Evolutionary conservation across 2,329 filamentous ascomycete genomes (phyloP), one percentile per base, ranked within the genome.

Genomic region (Microsporum audouinii): DNA sequence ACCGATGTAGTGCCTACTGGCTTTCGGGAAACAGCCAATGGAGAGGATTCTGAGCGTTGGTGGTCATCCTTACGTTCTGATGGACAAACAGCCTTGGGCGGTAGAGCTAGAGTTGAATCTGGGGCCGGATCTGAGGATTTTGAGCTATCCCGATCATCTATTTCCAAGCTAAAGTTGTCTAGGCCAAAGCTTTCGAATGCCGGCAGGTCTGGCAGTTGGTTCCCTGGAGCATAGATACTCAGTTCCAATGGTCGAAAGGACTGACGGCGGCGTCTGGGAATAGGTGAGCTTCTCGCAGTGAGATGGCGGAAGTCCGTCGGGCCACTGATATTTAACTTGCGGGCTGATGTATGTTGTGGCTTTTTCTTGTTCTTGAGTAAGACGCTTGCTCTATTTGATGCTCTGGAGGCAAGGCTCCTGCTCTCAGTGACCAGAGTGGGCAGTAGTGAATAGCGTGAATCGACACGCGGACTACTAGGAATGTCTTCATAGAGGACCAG

Each of bases 201-300:
- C 23, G 77, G 77, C 34, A 80, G 69, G 61, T 76, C 71, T 33
- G 77, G 76, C 12, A 79, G 66, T 61, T 71, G 70, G 65, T 77
- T 76, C 43, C 72, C 72, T n/a, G 74, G 71, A 59, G 71, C 66
- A 65, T 78, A 73, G 59, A 80, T 78, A 65, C 72, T 79, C 55
- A 79, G 69, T 66, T 79, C 73, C n/a, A 79, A 68, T 2, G 77
- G 77, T 38, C 72, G 68, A 64, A 74, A 78, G 12, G 65, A 63
- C 23, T 65, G 64, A 27, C 59, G 61, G 31, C 65, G 62, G 38
- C 60, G 60, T 31, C 45, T 57, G 43, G 39, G 33, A 36, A 14
- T 55, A 43, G 39, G 33, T 5, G 17, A 62, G 64, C 27, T 58
- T 27, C 41, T 14, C 2, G 38, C 10, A 59, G 57, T 39, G 67